Evolutionary conservation across 352 stramenopile species (phyloP).

Genomic region (Pythium utonaiense): DNA sequence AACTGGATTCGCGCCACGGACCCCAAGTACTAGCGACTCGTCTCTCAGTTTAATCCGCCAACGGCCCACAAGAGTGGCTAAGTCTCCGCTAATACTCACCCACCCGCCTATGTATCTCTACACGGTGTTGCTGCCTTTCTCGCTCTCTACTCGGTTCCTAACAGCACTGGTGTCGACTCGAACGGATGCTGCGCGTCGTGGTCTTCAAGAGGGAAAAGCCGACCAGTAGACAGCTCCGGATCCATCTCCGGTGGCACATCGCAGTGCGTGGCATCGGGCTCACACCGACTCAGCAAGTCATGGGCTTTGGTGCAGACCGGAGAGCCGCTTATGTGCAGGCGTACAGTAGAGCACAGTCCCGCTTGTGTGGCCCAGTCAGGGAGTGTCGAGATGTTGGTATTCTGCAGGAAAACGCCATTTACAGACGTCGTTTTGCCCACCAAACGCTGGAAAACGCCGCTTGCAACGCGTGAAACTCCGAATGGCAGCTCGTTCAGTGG

Average conservation of each 20-base stretch:
- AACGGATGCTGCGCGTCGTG: neutral
- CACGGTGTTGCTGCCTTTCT: neutral
- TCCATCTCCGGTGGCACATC: neutral
- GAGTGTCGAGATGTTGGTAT: constrained; percentile 2
- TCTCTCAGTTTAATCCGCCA: neutral
- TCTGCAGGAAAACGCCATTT: constrained; percentile 6
- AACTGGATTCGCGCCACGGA: constrained; percentile 76
- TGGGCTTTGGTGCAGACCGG: neutral
- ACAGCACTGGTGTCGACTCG: neutral
- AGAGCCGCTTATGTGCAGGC: neutral
- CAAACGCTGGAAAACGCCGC: neutral
- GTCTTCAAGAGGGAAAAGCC: neutral
- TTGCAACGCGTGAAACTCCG: neutral
- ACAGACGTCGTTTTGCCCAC: neutral
- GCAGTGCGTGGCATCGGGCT: constrained; percentile 1
- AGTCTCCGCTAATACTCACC: neutral
- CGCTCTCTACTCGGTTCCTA: no score
- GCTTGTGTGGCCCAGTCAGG: neutral
- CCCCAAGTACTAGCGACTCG: constrained; percentile 62
- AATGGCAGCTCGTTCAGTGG: neutral
- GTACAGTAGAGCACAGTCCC: neutral
- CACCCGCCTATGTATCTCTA: neutral
- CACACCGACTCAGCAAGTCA: neutral
- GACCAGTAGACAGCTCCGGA: neutral
- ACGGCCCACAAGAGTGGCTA: neutral